Conservation (phyloP, 306 rosid genomes). For the Prunus armeniaca region DNA sequence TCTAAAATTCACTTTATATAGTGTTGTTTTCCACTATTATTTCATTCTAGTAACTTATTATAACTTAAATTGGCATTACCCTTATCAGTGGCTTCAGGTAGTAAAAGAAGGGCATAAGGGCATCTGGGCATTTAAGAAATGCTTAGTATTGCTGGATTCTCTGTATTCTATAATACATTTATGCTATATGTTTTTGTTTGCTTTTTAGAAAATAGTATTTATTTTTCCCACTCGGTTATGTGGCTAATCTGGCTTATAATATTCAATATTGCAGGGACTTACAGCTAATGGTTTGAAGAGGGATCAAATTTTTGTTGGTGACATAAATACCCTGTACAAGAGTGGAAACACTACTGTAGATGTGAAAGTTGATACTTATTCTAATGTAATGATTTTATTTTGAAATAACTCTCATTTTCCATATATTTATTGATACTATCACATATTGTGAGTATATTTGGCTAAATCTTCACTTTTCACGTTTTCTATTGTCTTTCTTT, state of each 20-base stretch:
- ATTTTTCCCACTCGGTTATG: constrained; percentile 3
- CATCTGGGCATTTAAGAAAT: not conserved
- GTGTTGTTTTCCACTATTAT: not conserved
- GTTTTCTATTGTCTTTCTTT: not conserved
- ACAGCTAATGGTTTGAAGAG: constrained; percentile 84
- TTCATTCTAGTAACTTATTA: not conserved
- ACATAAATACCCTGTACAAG: constrained; percentile 74
- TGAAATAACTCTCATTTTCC: not conserved
- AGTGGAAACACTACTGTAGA: constrained; percentile 66
- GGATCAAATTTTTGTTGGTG: constrained; percentile 80
- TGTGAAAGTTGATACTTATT: constrained; percentile 83
- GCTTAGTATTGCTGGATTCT: not conserved
- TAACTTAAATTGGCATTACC: not conserved
- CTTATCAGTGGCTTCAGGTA: not conserved
- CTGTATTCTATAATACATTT: not conserved
- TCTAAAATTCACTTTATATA: not conserved
- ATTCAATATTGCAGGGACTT: constrained; percentile 61
- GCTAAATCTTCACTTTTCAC: not conserved
- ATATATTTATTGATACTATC: not conserved
- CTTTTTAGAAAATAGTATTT: not conserved
- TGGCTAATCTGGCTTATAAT: constrained; percentile 16
- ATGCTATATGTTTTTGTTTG: not conserved
- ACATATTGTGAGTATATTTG: not conserved
- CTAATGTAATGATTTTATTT: constrained; percentile 56
- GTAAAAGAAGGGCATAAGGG: not conserved